Conservation (phyloP, 192 early-diverging fungal species). For the Coemansia sp. region DNA sequence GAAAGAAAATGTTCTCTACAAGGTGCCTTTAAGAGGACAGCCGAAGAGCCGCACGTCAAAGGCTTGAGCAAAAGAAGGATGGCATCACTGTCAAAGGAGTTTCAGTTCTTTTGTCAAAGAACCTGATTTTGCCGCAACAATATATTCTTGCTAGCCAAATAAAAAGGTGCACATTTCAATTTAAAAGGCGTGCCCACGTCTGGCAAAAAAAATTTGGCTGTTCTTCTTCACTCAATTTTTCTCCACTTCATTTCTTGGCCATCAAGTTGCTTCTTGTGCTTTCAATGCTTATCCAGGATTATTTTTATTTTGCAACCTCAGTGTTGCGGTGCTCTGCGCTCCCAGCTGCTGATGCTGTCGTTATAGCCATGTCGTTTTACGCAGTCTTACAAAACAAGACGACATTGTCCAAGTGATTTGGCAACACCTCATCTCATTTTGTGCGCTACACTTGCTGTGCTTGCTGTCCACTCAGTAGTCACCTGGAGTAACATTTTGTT, state of each 20-base stretch:
- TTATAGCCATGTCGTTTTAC: neutral
- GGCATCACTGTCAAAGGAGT: too few species aligned
- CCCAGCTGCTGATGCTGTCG: neutral
- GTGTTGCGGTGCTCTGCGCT: neutral
- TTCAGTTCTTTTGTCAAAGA: too few species aligned
- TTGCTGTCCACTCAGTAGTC: neutral
- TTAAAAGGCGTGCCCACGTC: neutral
- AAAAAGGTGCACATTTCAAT: neutral
- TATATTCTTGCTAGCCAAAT: too few species aligned
- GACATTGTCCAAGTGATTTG: neutral
- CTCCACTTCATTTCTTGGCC: neutral
- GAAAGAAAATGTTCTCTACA: too few species aligned
- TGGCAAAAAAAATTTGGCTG: neutral
- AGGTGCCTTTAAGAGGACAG: too few species aligned
- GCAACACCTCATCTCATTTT: neutral
- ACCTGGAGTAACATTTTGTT: neutral
- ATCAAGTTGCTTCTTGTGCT: neutral
- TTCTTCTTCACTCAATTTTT: neutral
- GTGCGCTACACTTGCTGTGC: neutral
- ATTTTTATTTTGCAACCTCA: neutral
- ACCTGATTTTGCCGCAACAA: too few species aligned
- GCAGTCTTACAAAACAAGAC: neutral
- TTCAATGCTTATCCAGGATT: slow-evolving; percentile 1
- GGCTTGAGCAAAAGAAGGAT: neutral
- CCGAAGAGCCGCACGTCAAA: neutral